Evolutionary conservation across 257 asterid species (phyloP).

Genomic region (Osmanthus fragrans): DNA sequence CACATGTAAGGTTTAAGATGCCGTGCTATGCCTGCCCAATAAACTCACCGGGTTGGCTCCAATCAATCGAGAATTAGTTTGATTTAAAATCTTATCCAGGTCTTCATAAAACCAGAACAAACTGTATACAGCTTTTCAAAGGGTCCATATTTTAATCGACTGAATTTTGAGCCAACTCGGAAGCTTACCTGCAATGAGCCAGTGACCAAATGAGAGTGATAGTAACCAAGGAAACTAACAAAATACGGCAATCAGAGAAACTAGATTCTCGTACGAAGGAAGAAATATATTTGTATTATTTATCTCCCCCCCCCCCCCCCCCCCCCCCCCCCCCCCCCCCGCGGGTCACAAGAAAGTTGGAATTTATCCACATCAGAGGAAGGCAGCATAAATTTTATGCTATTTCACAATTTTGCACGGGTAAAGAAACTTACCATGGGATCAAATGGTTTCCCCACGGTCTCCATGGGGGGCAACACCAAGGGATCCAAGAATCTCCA

Average conservation of each 20-base stretch:
- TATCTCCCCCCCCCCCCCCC: too few relatives aligned
- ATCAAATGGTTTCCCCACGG: constrained; percentile 70
- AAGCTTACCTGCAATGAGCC: constrained; percentile 70
- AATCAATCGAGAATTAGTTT: constrained; percentile 36
- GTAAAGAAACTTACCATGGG: constrained; percentile 57
- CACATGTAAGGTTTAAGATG: constrained; percentile 29
- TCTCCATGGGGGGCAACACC: constrained; percentile 69
- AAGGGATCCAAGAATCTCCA: constrained; percentile 71
- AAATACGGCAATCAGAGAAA: constrained; percentile 14
- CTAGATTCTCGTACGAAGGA: background rate
- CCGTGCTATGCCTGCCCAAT: constrained; percentile 32
- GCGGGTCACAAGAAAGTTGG: background rate
- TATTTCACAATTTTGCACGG: constrained; percentile 5
- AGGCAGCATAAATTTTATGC: background rate
- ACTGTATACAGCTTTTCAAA: constrained; percentile 56
- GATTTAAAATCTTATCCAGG: constrained; percentile 58
- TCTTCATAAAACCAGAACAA: constrained; percentile 60
- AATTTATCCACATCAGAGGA: background rate
- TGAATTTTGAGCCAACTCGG: constrained; percentile 70
- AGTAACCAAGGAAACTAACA: constrained; percentile 24
- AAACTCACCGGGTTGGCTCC: constrained; percentile 78
- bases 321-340: too few relatives aligned
- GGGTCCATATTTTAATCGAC: constrained; percentile 60
- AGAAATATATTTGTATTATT: background rate
- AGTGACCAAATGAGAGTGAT: constrained; percentile 40